Conservation (phyloP, 2,329 filamentous ascomycete species). For the Botrytis galanthina region DNA sequence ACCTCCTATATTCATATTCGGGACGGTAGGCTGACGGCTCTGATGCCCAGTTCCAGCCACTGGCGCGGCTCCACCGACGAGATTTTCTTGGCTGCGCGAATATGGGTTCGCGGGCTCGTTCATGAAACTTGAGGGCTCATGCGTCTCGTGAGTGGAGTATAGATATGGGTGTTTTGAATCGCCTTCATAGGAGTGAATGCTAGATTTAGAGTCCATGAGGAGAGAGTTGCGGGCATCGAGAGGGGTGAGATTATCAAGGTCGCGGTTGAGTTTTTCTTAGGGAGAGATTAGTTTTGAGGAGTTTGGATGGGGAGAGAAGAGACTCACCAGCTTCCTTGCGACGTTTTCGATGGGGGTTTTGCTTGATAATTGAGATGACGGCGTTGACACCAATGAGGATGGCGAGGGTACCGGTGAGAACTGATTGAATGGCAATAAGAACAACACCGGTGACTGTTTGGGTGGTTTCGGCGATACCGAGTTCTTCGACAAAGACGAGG, state of each 20-base stretch:
- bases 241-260: constrained; percentile 79
- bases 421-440: constrained; percentile 85
- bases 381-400: constrained; percentile 89
- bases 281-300: neutral
- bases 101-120: constrained; percentile 37
- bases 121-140: constrained; percentile 25
- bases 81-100: constrained; percentile 17
- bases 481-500: constrained; percentile 88
- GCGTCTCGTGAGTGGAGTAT: constrained; percentile 24
- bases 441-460: constrained; percentile 94
- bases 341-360: constrained; percentile 86
- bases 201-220: constrained; percentile 43
- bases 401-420: constrained; percentile 76
- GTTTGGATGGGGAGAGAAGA: neutral
- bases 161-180: constrained; percentile 30
- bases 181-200: constrained; percentile 5
- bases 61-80: constrained; percentile 16
- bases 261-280: constrained; percentile 72
- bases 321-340: constrained; percentile 85
- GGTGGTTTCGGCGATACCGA: constrained; percentile 85
- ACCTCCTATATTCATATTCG: constrained; percentile 5
- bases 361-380: constrained; percentile 74
- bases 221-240: constrained; percentile 85
- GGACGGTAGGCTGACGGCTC: constrained; percentile 11
- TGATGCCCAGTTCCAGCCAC: neutral